phyloP scores from a whole-genome alignment of 225 moss, liverwort and hornwort species.

The Straminergon stramineum region DNA sequence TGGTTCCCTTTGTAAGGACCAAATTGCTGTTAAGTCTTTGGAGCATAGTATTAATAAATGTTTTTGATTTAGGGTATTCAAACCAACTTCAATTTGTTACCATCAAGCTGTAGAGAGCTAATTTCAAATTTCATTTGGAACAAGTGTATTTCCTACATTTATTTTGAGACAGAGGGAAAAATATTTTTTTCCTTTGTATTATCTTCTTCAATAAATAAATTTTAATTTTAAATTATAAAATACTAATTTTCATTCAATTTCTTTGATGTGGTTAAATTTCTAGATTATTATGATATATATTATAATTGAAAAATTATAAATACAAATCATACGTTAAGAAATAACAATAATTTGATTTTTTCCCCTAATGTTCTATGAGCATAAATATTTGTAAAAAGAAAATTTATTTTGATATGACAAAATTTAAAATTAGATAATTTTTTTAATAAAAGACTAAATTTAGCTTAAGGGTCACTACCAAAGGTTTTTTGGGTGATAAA shows the following conservation, averaged over 20 bases:
- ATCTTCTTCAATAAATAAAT: not conserved
- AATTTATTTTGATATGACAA: not conserved
- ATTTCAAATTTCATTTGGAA: no score
- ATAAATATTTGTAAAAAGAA: not conserved
- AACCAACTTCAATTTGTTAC: no score
- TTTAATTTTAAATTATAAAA: not conserved
- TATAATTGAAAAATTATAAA: no score
- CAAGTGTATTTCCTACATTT: no score
- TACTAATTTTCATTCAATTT: not conserved
- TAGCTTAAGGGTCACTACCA: not conserved
- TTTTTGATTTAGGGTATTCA: no score
- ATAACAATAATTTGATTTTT: not conserved
- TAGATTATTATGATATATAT: not conserved
- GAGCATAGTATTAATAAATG: no score
- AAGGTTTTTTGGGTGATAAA: not conserved
- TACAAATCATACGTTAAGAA: not conserved
- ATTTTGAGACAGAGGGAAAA: no score
- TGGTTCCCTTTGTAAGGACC: no score
- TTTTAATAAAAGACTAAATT: not conserved
- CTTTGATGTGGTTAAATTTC: not conserved
- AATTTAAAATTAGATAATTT: not conserved
- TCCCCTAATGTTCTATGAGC: not conserved
- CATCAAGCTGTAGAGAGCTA: no score
- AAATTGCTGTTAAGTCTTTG: no score
- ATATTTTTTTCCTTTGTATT: not conserved